Base-by-base conservation (phyloP, 331 rosid species). In the Acacia concinna region DNA sequence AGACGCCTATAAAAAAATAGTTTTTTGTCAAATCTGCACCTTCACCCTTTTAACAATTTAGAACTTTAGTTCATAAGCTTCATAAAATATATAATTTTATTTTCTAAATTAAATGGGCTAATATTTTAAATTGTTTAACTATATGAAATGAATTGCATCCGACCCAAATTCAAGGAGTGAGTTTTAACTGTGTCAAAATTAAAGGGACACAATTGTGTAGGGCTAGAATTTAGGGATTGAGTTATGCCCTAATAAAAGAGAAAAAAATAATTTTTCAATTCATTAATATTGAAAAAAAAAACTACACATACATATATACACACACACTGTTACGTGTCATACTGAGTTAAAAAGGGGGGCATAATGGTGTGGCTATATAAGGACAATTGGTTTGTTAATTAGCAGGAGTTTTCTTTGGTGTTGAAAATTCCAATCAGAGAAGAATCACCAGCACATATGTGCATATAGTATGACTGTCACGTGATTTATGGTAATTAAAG, bases 391-490 rank as follows among this genome's bases (percentile, higher is more conserved):
- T 47, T 37, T 60, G 34, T 60, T 14, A n/a, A n/a, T n/a, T n/a
- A 13, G 8, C 3, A 59, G 8, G 7, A 35, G 49, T 10, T 43
- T 54, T 17, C 43, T 11, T 67, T 67, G 0, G 25, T 17, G 23
- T 32, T 28, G 8, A 60, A 68, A 8, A 56, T 77, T 72, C 41
- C 32, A 69, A 77, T 64, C 17, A 56, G 17, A 27, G 60, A 27
- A 73, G 60, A 31, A 85, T 74, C 62, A 44, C 11, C 21, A 64
- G 8, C 73, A 27, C 17, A 15, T 30, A 4, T 30, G 2, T 14
- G 14, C 30, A 0, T 60, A 60, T 30, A 14, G 10, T 28, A 27
- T 82, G 59, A 65, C 44, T 85, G 65, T 31, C 82, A 85, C 78
- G 82, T 71, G 86, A 67, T 56, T 11, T 43, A 63, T 75, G 57